These are phyloP conservation scores for Naegleria gruberi DNA, from an alignment of 208 protist species.

Conservation along the genomic window DNA sequence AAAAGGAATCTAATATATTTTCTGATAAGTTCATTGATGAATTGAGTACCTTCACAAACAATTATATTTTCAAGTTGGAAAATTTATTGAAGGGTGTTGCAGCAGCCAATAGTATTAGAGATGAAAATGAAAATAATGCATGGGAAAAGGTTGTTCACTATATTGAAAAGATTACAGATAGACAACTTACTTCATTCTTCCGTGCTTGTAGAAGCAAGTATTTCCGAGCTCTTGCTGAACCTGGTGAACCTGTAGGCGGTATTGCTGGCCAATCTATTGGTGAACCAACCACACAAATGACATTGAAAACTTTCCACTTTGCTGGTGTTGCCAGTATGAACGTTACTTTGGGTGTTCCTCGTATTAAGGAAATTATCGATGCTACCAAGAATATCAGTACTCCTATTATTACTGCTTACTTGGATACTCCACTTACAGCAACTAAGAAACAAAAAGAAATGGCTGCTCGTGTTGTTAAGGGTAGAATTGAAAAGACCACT, in stretches of 20 bases:
- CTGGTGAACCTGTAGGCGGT: constrained; percentile 95
- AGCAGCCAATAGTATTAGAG: background rate
- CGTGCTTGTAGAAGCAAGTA: constrained; percentile 64
- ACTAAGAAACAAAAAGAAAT: constrained; percentile 33
- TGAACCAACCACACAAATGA: constrained; percentile 99
- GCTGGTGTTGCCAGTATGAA: constrained; percentile 99
- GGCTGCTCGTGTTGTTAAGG: constrained; percentile 71
- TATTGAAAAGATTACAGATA: constrained; percentile 59
- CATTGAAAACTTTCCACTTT: constrained; percentile 99
- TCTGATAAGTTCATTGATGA: background rate
- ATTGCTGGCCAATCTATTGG: constrained; percentile 97
- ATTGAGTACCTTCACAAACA: background rate
- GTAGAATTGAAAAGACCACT: constrained; percentile 73
- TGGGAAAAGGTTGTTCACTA: constrained; percentile 56
- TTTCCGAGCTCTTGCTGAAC: constrained; percentile 72
- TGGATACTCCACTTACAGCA: constrained; percentile 42
- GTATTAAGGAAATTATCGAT: constrained; percentile 99
- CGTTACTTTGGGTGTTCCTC: constrained; percentile 89
- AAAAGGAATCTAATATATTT: background rate
- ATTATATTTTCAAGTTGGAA: background rate
- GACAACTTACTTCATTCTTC: constrained; percentile 50
- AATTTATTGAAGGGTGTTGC: background rate
- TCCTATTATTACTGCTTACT: constrained; percentile 90
- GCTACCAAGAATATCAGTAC: constrained; percentile 94
- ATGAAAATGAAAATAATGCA: background rate